These are phyloP conservation scores for Purshia tridentata DNA, from an alignment of 306 rosid species.

Conservation along the genomic window DNA sequence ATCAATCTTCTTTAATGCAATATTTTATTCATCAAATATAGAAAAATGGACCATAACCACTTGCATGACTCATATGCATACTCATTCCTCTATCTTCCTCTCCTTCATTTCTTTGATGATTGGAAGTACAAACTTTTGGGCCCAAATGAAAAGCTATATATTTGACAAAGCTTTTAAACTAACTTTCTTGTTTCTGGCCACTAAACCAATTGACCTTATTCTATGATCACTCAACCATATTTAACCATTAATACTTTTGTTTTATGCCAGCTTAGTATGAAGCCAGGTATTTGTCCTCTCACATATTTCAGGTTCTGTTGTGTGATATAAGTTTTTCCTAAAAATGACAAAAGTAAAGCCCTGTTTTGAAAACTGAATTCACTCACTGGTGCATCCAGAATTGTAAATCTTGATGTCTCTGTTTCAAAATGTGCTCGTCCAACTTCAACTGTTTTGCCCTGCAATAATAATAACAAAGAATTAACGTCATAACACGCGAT, in stretches of 20 bases:
- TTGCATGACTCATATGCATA: neutral
- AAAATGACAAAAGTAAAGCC: neutral
- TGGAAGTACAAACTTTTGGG: neutral
- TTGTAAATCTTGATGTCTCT: slow-evolving; percentile 78
- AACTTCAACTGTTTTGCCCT: slow-evolving; percentile 99
- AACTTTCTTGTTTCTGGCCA: neutral
- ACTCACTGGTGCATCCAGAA: slow-evolving; percentile 99
- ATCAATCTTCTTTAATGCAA: neutral
- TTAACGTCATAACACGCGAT: neutral
- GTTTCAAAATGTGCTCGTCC: slow-evolving; percentile 99
- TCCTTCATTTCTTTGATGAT: neutral
- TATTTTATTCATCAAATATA: neutral
- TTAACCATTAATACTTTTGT: neutral
- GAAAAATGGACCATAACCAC: neutral
- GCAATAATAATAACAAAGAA: slow-evolving; percentile 17
- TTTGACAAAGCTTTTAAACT: neutral
- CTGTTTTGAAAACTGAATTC: neutral
- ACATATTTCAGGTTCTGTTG: neutral
- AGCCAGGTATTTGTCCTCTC: neutral
- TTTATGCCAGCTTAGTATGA: neutral
- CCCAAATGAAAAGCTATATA: neutral
- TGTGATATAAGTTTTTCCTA: neutral
- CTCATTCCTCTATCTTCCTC: neutral
- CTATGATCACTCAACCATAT: neutral
- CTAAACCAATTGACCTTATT: neutral